These are phyloP conservation scores for Polygonum aviculare DNA, from an alignment of 148 eudicot species.

Conservation along the genomic window DNA sequence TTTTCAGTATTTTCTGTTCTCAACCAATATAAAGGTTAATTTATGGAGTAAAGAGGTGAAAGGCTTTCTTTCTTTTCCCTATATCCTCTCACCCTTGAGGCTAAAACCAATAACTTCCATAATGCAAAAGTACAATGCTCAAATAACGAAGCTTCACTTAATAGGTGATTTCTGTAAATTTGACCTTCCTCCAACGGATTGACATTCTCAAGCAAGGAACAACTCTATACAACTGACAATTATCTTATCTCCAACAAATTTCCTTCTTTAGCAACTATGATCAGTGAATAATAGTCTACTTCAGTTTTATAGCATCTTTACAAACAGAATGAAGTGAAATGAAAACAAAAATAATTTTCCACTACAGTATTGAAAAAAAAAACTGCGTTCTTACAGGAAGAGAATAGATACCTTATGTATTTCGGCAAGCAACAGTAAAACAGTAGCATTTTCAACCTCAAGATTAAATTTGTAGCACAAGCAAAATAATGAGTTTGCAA, in stretches of 20 bases:
- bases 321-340: neutral
- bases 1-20: neutral
- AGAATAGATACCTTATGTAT: constrained; percentile 69
- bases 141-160: neutral
- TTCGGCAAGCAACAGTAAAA: constrained; percentile 90
- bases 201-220: neutral
- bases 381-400: neutral
- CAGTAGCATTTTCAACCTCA: constrained; percentile 78
- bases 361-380: neutral
- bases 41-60: neutral
- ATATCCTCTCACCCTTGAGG: neutral
- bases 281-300: neutral
- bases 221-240: neutral
- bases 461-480: constrained; percentile 83
- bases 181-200: neutral
- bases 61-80: neutral
- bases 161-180: neutral
- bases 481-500: constrained; percentile 82
- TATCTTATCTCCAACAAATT: neutral
- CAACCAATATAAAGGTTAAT: neutral
- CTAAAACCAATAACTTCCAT: neutral
- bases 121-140: neutral
- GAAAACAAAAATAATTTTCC: neutral
- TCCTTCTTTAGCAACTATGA: neutral
- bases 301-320: neutral